Evolutionary conservation across 352 stramenopile genomes (phyloP).

Genomic region (Blastocystis sp.): DNA sequence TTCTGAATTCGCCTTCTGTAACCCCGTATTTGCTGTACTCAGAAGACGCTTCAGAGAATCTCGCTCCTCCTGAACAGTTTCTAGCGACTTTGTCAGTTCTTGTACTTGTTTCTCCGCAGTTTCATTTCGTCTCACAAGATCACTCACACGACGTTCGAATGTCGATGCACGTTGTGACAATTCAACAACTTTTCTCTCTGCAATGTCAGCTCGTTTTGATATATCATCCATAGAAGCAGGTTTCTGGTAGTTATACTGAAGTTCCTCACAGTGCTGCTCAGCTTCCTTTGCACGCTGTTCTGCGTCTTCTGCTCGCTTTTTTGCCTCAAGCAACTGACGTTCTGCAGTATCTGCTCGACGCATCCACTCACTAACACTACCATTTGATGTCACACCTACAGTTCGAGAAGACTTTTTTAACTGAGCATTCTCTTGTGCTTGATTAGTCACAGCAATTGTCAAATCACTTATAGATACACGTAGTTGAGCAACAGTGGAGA

Average conservation of each 20-base stretch:
- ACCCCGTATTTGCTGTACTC: neutral
- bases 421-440: no score
- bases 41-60: neutral
- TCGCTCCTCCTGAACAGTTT: neutral
- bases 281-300: neutral
- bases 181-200: slow-evolving; percentile 37
- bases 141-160: neutral
- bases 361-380: neutral
- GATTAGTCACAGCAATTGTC: neutral
- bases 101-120: slow-evolving; percentile 14
- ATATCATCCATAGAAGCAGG: neutral
- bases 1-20: neutral
- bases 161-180: neutral
- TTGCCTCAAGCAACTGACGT: neutral
- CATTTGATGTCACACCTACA: neutral
- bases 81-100: neutral
- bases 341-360: neutral
- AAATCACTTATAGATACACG: neutral
- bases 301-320: neutral
- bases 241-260: neutral
- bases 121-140: neutral
- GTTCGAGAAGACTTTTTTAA: no score
- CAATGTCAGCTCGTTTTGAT: neutral
- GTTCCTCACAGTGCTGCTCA: neutral
- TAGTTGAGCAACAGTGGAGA: neutral